phyloP scores from a whole-genome alignment of 1,139 yeast species.

The Groenewaldozyma auringiensis region DNA sequence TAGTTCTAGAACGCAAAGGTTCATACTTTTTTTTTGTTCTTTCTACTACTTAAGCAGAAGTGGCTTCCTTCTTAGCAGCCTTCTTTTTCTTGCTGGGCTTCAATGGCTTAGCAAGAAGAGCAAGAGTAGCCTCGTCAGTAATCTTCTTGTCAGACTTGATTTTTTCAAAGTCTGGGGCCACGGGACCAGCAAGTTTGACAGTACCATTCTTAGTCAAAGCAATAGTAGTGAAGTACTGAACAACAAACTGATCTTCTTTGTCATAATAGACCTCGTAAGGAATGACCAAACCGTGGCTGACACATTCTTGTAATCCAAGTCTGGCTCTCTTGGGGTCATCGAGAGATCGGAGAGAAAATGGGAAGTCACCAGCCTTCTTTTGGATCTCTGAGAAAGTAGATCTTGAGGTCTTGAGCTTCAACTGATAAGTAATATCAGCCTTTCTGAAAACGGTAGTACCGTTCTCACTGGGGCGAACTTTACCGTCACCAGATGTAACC shows the following conservation, averaged over 20 bases:
- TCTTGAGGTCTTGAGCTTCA: conserved; percentile 69
- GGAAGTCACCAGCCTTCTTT: conserved; percentile 62
- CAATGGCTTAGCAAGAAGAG: conserved; percentile 50
- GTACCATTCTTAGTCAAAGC: conserved; percentile 70
- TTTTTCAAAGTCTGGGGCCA: conserved; percentile 40
- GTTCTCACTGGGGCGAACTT: conserved; percentile 53
- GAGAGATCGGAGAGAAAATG: conserved; percentile 59
- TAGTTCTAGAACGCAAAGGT: too few relatives aligned
- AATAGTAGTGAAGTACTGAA: conserved; percentile 70
- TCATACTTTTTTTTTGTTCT: too few relatives aligned
- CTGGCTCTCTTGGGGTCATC: conserved; percentile 67
- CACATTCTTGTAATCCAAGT: conserved; percentile 70
- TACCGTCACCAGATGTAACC: conserved; percentile 62
- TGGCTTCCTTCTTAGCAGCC: conserved; percentile 27
- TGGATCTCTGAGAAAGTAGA: conserved; percentile 58
- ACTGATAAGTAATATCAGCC: conserved; percentile 60
- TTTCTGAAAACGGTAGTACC: conserved; percentile 68
- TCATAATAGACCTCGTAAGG: conserved; percentile 66
- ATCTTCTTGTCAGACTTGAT: conserved; percentile 55
- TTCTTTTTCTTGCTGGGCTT: conserved; percentile 48
- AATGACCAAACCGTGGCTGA: conserved; percentile 58
- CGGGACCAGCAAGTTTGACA: conserved; percentile 56
- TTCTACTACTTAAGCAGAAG: too few relatives aligned
- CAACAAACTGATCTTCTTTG: conserved; percentile 60
- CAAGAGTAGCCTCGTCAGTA: conserved; percentile 45